Conservation (phyloP, 257 asterid genomes). For the Nicotiana noctiflora region DNA sequence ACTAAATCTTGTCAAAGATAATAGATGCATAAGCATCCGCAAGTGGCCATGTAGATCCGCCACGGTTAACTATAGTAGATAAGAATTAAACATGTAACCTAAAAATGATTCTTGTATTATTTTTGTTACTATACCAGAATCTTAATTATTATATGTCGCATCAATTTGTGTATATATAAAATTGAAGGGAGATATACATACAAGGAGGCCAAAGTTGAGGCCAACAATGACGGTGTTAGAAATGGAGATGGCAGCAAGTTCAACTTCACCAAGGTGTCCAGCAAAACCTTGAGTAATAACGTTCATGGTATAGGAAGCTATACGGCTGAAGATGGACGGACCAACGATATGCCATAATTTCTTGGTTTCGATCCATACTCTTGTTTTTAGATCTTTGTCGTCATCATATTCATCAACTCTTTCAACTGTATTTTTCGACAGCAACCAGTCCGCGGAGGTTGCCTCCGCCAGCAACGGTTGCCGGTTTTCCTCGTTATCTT, state of each 20-base stretch:
- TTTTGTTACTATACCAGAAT: too few species aligned
- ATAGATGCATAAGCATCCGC: too few species aligned
- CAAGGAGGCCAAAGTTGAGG: conserved; percentile 46
- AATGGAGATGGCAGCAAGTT: conserved; percentile 45
- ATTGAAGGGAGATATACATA: conserved; percentile 3
- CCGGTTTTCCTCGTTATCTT: not conserved
- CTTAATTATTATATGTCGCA: too few species aligned
- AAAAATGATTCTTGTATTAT: too few species aligned
- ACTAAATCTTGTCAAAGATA: too few species aligned
- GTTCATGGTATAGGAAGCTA: conserved; percentile 27
- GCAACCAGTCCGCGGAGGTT: not conserved
- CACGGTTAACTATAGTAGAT: too few species aligned
- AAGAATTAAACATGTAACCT: too few species aligned
- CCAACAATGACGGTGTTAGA: conserved; percentile 45
- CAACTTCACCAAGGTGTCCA: conserved; percentile 49
- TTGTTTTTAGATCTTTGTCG: not conserved
- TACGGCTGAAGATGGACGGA: conserved; percentile 34
- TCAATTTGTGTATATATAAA: too few species aligned
- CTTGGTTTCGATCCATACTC: conserved; percentile 25
- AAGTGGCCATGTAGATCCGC: too few species aligned
- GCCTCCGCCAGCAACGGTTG: not conserved
- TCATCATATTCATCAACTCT: not conserved
- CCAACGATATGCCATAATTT: conserved; percentile 43
- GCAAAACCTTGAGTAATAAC: conserved; percentile 36
- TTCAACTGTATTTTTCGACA: not conserved